These are phyloP conservation scores for Boletus speciosus DNA, from an alignment of 768 basidiomycete species.

Conservation along the genomic window DNA sequence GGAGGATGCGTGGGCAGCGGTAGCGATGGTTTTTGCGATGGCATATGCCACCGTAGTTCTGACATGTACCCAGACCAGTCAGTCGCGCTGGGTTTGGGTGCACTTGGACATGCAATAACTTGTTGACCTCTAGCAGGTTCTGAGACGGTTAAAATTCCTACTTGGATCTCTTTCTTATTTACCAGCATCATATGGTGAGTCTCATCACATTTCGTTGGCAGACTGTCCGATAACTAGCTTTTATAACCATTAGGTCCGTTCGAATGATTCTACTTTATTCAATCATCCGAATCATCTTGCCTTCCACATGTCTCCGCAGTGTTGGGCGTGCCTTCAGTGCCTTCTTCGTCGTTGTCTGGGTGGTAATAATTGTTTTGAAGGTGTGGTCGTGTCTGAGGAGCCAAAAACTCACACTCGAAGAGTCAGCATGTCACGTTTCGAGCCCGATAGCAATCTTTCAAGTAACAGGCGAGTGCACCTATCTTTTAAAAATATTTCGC, in stretches of 20 bases:
- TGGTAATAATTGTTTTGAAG: background rate
- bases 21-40: background rate
- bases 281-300: conserved; percentile 11
- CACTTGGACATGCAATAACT: background rate
- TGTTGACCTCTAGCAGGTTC: background rate
- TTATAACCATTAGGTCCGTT: conserved; percentile 1
- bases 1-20: conserved; percentile 13
- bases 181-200: conserved; percentile 6
- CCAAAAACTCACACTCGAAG: background rate
- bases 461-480: background rate
- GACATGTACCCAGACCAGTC: background rate
- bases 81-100: background rate
- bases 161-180: background rate
- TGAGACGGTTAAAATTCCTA: background rate
- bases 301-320: background rate
- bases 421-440: background rate
- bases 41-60: background rate
- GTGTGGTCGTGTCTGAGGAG: background rate
- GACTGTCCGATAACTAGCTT: background rate
- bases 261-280: conserved; percentile 13
- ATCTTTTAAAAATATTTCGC: background rate
- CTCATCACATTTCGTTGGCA: background rate
- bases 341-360: conserved; percentile 5
- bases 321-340: background rate
- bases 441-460: conserved; percentile 2